These are phyloP conservation scores for Sporisorium sorghi DNA, from an alignment of 1,284 basidiomycete species.

Conservation along the genomic window DNA sequence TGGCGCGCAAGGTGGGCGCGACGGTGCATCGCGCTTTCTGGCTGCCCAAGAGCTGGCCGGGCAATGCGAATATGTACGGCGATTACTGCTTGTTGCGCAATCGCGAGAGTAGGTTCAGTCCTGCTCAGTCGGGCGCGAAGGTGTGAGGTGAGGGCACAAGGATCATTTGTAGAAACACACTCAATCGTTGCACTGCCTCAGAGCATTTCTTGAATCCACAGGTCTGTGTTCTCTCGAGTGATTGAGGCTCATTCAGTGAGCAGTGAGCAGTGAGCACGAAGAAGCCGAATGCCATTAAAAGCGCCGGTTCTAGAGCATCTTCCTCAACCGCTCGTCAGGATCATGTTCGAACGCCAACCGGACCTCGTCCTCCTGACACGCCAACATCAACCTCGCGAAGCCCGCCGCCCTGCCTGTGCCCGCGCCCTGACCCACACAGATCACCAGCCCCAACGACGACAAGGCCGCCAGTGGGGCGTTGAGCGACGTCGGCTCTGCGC, in stretches of 20 bases:
- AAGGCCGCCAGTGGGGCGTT: slow-evolving; percentile 52
- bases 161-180: not conserved
- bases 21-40: slow-evolving; percentile 57
- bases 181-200: not conserved
- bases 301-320: slow-evolving; percentile 41
- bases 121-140: not conserved
- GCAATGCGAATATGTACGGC: slow-evolving; percentile 51
- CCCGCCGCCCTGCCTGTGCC: slow-evolving; percentile 57
- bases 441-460: slow-evolving; percentile 55
- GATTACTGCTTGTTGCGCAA: slow-evolving; percentile 60
- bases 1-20: slow-evolving; percentile 15
- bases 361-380: slow-evolving; percentile 64
- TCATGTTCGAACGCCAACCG: slow-evolving; percentile 58
- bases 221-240: not conserved
- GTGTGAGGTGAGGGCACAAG: not conserved
- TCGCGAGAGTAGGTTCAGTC: slow-evolving; percentile 19
- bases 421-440: slow-evolving; percentile 62
- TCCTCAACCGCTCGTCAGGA: slow-evolving; percentile 50
- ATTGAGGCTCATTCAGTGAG: too few species aligned
- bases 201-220: not conserved
- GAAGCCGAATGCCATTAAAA: slow-evolving; percentile 16
- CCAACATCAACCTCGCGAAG: slow-evolving; percentile 57
- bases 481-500: slow-evolving; percentile 21
- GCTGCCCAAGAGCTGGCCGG: slow-evolving; percentile 52
- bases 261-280: too few species aligned